A percentile compares a stretch with the other conserved stretches of the same genome.
These are phyloP conservation scores for Aureobasidium musti DNA, from an alignment of 2,329 filamentous ascomycete genomes.

Conservation along the genomic window DNA sequence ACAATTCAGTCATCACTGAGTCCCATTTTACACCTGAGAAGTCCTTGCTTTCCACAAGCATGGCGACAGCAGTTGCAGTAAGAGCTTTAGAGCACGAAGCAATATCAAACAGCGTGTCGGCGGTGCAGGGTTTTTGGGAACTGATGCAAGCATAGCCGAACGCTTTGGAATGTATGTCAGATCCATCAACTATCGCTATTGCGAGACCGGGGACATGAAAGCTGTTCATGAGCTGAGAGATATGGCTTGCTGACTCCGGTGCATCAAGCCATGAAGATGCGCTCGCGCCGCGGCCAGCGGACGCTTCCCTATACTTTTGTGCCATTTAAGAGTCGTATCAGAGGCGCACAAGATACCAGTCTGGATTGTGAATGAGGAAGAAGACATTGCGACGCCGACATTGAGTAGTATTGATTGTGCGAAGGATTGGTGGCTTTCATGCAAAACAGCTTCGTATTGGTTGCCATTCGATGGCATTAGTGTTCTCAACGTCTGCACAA, in stretches of 20 bases:
- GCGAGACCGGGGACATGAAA: constrained; percentile 7
- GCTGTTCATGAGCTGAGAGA: neutral
- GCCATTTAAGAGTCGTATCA: neutral
- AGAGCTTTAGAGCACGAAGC: constrained; percentile 61
- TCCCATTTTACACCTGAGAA: constrained; percentile 28
- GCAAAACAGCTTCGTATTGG: neutral
- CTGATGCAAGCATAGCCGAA: constrained; percentile 46
- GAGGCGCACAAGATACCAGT: too few relatives aligned
- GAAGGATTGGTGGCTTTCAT: neutral
- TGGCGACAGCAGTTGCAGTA: constrained; percentile 53
- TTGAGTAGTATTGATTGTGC: neutral
- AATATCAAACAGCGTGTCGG: constrained; percentile 57
- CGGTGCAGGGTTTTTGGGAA: constrained; percentile 43
- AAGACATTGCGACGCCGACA: neutral
- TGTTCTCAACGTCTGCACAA: neutral
- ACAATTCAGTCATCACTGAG: constrained; percentile 46
- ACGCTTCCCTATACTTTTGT: neutral
- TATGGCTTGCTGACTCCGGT: neutral
- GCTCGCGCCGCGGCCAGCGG: neutral
- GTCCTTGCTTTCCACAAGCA: constrained; percentile 52
- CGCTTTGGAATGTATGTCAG: neutral
- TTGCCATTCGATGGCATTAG: too few relatives aligned
- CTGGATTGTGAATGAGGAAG: too few relatives aligned
- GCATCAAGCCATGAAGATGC: neutral
- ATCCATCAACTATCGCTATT: neutral